These are phyloP conservation scores for Lichenothelia convexa DNA, from an alignment of 495 filamentous ascomycete species.

Conservation along the genomic window DNA sequence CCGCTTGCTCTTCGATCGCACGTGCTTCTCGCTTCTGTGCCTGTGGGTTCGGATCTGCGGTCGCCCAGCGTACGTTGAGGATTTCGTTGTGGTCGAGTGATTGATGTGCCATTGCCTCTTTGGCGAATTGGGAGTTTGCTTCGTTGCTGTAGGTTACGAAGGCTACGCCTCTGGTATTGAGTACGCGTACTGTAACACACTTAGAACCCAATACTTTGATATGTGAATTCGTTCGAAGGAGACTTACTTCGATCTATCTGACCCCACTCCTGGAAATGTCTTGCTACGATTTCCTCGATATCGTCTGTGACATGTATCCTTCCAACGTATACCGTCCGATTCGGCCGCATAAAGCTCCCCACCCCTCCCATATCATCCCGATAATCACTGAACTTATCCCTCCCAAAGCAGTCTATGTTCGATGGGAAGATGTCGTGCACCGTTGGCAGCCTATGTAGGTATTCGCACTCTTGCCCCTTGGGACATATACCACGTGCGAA, in stretches of 20 bases:
- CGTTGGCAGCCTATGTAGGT: slow-evolving; percentile 68
- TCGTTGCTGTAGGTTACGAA: slow-evolving; percentile 83
- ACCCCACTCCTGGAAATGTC: slow-evolving; percentile 91
- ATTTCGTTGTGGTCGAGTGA: slow-evolving; percentile 74
- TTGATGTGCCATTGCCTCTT: slow-evolving; percentile 68
- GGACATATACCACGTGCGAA: slow-evolving; percentile 73
- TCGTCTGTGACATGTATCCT: slow-evolving; percentile 93
- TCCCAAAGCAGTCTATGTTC: slow-evolving; percentile 85
- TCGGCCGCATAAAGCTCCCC: slow-evolving; percentile 76
- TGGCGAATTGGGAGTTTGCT: slow-evolving; percentile 30
- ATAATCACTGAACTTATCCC: slow-evolving; percentile 75
- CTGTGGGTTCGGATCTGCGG: slow-evolving; percentile 86
- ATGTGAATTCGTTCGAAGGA: no score
- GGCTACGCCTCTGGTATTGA: slow-evolving; percentile 77
- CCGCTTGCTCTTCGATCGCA: slow-evolving; percentile 91
- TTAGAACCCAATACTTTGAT: slow-evolving; percentile 6
- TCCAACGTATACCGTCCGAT: slow-evolving; percentile 81
- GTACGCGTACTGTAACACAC: slow-evolving; percentile 39
- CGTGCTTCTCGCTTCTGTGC: slow-evolving; percentile 84
- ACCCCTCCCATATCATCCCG: slow-evolving; percentile 94
- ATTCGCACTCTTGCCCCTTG: slow-evolving; percentile 81
- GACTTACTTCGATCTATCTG: slow-evolving; percentile 54
- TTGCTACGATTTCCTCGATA: slow-evolving; percentile 87
- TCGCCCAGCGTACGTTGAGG: slow-evolving; percentile 93
- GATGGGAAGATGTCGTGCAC: slow-evolving; percentile 72